Conservation (phyloP, 257 asterid species). For the Scutellaria barbata region DNA sequence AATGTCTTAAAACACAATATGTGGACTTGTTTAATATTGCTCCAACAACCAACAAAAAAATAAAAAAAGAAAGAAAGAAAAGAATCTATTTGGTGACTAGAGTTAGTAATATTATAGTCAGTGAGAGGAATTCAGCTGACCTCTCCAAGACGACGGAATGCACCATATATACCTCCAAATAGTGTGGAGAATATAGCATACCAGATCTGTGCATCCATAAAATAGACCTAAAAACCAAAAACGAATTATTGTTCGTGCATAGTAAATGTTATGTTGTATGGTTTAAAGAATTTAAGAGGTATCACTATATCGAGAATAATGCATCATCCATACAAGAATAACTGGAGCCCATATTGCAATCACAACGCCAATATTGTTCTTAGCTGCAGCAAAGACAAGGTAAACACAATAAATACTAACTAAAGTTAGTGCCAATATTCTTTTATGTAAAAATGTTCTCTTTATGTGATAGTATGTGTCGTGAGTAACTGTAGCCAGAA, state of each 20-base stretch:
- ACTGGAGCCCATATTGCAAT: constrained; percentile 79
- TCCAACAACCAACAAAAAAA: constrained; percentile 1
- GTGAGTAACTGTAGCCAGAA: not conserved
- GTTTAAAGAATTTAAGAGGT: not conserved
- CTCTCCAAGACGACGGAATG: constrained; percentile 96
- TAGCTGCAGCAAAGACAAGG: constrained; percentile 59
- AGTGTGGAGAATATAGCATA: constrained; percentile 93
- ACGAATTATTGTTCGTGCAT: constrained; percentile 16
- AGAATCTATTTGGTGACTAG: not conserved
- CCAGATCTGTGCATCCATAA: constrained; percentile 94
- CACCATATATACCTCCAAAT: constrained; percentile 95
- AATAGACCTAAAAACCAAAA: constrained; percentile 64
- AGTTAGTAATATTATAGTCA: not conserved
- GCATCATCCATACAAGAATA: constrained; percentile 54
- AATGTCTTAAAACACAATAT: not conserved
- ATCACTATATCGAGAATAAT: constrained; percentile 23
- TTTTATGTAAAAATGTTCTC: not conserved
- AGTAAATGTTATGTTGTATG: constrained; percentile 13
- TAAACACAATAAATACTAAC: constrained; percentile 27
- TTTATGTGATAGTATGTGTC: not conserved
- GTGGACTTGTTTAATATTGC: not conserved
- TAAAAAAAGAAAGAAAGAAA: no score
- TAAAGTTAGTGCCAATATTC: constrained; percentile 21
- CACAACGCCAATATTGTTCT: constrained; percentile 84
- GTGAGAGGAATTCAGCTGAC: constrained; percentile 33